Base-by-base conservation (phyloP, 805 yeast genomes). In the Teunomyces tritomae region DNA sequence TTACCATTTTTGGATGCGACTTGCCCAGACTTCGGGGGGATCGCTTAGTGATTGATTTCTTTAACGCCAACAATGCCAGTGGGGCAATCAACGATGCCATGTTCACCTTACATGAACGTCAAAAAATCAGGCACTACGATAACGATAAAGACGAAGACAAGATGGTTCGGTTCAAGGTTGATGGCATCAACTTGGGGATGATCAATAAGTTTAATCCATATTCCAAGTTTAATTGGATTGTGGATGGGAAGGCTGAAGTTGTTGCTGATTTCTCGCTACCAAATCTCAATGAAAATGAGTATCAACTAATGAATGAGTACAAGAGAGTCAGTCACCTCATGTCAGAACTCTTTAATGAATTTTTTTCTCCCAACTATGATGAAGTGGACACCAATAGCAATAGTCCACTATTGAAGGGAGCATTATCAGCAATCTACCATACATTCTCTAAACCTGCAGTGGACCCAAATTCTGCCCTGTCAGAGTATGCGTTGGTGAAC, bases 31-130 rank as follows among this genome's bases (percentile, higher is more conserved):
- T 87, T 34, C 69, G 89, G 37, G 75, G 82, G 7, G 73, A 77
- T 46, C 77, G 85, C 73, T 56, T 83, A 27, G 65, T 84, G 37
- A 67, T 83, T 47, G 94, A 87, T 62, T 74, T 87, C 46, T 77
- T 87, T 65, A 83, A 82, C 59, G 88, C 90, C 10, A 75, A 76
- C 47, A 82, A 84, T 43, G 82, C 85, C 28, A 82, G 87, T 11
- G 95, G 95, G 0, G 80, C 91, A 0, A 72, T 87, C 10, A 85
- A 86, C 57, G 85, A 85, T 46, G 81, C 94, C 1, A 71, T 87
- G 63, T 86, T 87, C 65, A 85, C 90, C 0, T 75, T 87, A 17
- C 94, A 87, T 56, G 85, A 85, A 59, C 79, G 87, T 55, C 92
- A 86, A 58, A 76, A 78, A 47, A 65, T 75, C 50, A 78, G 80